A percentile compares a stretch with the other conserved stretches of the same genome.
These are phyloP conservation scores for Penicillium cataractarum DNA, from an alignment of 495 filamentous ascomycete genomes.

Conservation along the genomic window DNA sequence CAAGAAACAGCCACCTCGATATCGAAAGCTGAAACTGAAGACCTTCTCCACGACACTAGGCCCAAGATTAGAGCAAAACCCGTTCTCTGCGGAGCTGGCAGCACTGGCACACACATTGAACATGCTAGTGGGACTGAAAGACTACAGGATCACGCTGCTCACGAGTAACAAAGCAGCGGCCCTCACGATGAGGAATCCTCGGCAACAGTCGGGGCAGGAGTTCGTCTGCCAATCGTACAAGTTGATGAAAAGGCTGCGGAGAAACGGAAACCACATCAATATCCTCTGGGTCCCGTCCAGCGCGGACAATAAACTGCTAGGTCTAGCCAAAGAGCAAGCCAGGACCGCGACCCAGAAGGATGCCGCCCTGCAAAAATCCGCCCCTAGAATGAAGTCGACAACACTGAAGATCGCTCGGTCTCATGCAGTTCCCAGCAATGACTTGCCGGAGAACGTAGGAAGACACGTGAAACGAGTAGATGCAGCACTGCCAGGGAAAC, in stretches of 20 bases:
- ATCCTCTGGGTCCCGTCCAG: slow-evolving; percentile 20
- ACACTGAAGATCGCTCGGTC: slow-evolving; percentile 24
- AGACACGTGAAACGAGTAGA: slow-evolving; percentile 35
- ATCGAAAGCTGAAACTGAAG: slow-evolving; percentile 19
- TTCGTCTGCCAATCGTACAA: slow-evolving; percentile 25
- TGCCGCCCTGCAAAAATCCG: slow-evolving; percentile 12
- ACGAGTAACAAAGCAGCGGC: slow-evolving; percentile 23
- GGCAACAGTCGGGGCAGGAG: slow-evolving; percentile 27
- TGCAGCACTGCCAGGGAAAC: slow-evolving; percentile 33
- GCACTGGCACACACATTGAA: slow-evolving; percentile 12
- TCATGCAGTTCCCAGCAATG: slow-evolving; percentile 12
- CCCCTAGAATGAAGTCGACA: slow-evolving; percentile 21
- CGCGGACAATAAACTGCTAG: slow-evolving; percentile 25
- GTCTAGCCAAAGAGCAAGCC: slow-evolving; percentile 32
- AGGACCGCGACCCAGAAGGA: slow-evolving; percentile 23
- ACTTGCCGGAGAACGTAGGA: slow-evolving; percentile 17
- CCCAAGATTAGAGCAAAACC: slow-evolving; percentile 18
- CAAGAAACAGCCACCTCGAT: slow-evolving; percentile 17
- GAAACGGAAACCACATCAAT: slow-evolving; percentile 23
- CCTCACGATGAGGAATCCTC: slow-evolving; percentile 20
- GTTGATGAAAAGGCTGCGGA: slow-evolving; percentile 24
- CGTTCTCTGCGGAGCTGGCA: slow-evolving; percentile 18
- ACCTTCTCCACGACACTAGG: slow-evolving; percentile 15
- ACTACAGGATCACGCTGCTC: slow-evolving; percentile 15
- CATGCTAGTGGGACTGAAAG: slow-evolving; percentile 15